phyloP scores from a whole-genome alignment of 352 stramenopile genomes.

The Phytophthora chlamydospora region DNA sequence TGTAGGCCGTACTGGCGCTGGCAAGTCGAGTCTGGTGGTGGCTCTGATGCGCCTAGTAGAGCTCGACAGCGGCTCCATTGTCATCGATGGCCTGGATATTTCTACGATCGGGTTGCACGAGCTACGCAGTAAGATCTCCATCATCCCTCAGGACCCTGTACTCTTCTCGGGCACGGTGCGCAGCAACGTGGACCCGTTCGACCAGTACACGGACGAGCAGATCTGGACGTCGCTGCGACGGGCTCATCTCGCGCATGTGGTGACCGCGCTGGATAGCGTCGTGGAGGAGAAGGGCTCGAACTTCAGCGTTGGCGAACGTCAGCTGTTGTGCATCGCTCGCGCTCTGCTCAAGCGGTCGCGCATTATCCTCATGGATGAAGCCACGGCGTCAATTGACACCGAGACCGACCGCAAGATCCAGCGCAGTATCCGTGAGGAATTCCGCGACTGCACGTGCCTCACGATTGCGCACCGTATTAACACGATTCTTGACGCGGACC shows the following conservation, averaged over 20 bases:
- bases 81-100: conserved; percentile 74
- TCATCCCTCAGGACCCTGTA: conserved; percentile 96
- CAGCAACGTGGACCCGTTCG: conserved; percentile 93
- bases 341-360: conserved; percentile 91
- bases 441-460: conserved; percentile 92
- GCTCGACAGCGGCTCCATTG: conserved; percentile 66
- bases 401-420: conserved; percentile 92
- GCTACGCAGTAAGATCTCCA: conserved; percentile 67
- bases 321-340: conserved; percentile 96
- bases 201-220: conserved; percentile 86
- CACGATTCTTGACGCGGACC: conserved; percentile 96
- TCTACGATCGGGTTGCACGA: conserved; percentile 55
- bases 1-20: conserved; percentile 85
- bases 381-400: conserved; percentile 92
- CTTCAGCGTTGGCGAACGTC: conserved; percentile 95
- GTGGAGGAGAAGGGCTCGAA: conserved; percentile 94
- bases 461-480: conserved; percentile 98
- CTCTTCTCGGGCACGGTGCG: conserved; percentile 94
- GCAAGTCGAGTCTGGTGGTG: conserved; percentile 91
- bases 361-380: conserved; percentile 98
- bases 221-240: conserved; percentile 87
- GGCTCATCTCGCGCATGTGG: conserved; percentile 77
- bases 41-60: conserved; percentile 93
- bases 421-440: conserved; percentile 93
- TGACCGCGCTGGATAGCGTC: conserved; percentile 48